Conservation (phyloP, 2,329 filamentous ascomycete species). For the Fusarium tupiense region DNA sequence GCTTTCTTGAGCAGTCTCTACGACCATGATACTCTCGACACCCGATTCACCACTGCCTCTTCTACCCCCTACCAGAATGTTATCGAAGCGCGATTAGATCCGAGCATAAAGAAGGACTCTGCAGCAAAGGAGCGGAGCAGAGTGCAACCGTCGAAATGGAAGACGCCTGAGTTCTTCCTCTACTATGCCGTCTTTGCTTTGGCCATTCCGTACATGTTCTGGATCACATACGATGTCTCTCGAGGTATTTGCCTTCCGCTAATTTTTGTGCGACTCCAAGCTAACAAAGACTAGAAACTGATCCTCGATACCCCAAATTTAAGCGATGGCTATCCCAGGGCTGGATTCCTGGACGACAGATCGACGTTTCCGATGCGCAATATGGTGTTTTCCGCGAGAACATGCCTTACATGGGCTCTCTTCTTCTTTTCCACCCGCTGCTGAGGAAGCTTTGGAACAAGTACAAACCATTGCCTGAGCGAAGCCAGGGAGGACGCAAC, state of each 20-base stretch:
- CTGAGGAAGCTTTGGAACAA: constrained; percentile 77
- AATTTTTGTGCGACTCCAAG: not conserved
- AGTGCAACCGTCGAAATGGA: constrained; percentile 79
- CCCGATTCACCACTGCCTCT: constrained; percentile 74
- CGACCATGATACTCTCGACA: constrained; percentile 70
- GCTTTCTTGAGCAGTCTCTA: constrained; percentile 65
- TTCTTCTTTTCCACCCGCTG: constrained; percentile 82
- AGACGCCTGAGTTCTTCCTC: constrained; percentile 83
- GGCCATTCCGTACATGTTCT: constrained; percentile 87
- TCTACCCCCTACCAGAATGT: constrained; percentile 71
- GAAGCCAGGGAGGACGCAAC: constrained; percentile 58
- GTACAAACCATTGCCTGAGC: constrained; percentile 52
- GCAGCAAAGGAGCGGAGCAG: constrained; percentile 52
- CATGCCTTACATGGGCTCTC: constrained; percentile 78
- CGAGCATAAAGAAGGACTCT: constrained; percentile 47
- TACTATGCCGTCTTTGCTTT: constrained; percentile 77
- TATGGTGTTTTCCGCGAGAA: constrained; percentile 88
- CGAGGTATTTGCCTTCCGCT: constrained; percentile 64
- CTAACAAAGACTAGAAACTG: constrained; percentile 67
- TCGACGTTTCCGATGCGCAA: constrained; percentile 91
- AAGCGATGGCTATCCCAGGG: constrained; percentile 76
- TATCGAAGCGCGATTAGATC: constrained; percentile 60
- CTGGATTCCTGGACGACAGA: constrained; percentile 92
- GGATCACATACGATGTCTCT: constrained; percentile 86
- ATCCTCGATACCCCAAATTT: constrained; percentile 83